Evolutionary conservation across 2,329 filamentous ascomycete genomes (phyloP).

Genomic region (Colletotrichum lini): DNA sequence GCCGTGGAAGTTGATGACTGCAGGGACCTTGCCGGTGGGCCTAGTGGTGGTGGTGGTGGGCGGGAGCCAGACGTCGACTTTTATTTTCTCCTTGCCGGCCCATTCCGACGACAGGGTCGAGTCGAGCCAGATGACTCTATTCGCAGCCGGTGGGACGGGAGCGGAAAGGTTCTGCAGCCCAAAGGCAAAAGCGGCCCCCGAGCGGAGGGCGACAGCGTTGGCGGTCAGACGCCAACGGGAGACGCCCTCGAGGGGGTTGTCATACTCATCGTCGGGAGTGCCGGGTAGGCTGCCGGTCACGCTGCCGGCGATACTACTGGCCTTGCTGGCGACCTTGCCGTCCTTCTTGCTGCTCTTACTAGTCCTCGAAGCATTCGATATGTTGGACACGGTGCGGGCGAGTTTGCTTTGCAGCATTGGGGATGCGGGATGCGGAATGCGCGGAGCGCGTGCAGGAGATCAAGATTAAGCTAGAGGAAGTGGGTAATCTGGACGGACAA

Average conservation of each 20-base stretch:
- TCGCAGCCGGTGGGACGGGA: slow-evolving; percentile 56
- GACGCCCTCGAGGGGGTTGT: slow-evolving; percentile 60
- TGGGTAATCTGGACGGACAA: slow-evolving; percentile 11
- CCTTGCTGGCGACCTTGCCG: slow-evolving; percentile 18
- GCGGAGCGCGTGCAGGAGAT: slow-evolving; percentile 11
- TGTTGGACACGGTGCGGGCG: slow-evolving; percentile 27
- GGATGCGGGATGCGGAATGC: slow-evolving; percentile 4
- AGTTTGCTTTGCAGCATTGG: slow-evolving; percentile 33
- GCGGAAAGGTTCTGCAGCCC: slow-evolving; percentile 57
- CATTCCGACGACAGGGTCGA: slow-evolving; percentile 58
- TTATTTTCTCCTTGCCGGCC: slow-evolving; percentile 57
- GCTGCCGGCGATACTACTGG: slow-evolving; percentile 47
- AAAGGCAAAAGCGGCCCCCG: slow-evolving; percentile 60
- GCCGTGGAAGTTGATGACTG: slow-evolving; percentile 74
- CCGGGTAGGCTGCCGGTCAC: slow-evolving; percentile 46
- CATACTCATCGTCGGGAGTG: slow-evolving; percentile 52
- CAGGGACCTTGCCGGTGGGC: slow-evolving; percentile 44
- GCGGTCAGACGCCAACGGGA: slow-evolving; percentile 61
- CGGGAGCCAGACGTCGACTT: slow-evolving; percentile 63
- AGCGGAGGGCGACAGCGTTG: slow-evolving; percentile 60
- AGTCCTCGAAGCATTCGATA: slow-evolving; percentile 12
- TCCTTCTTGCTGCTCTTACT: slow-evolving; percentile 30
- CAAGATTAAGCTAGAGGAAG: slow-evolving; percentile 7
- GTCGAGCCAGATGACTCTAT: slow-evolving; percentile 58
- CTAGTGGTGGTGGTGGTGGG: slow-evolving; percentile 40